Evolutionary conservation across 192 early-diverging fungal genomes (phyloP), one percentile per base, ranked within the genome.

Genomic region (Kickxella alabastrina): DNA sequence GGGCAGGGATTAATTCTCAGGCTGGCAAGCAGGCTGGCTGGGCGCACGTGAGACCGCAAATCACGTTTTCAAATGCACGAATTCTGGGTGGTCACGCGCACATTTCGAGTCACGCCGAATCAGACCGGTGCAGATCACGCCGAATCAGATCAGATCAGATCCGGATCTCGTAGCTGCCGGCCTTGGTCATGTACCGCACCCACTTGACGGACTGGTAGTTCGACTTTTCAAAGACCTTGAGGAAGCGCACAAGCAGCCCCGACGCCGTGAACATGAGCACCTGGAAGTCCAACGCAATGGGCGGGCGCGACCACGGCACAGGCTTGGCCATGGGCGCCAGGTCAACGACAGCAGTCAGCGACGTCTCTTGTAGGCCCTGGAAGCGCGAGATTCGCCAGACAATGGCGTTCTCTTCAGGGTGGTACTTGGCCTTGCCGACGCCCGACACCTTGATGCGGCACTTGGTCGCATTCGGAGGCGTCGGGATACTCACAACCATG

Each of bases 171-270:
- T 77, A 70, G 54, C 67, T 70, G 29, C 67, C 66, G 5, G 95
- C 93, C 57, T 95, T 92, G 34, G 96, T 95, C 89, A 95, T 90
- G 72, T 98, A 98, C 32, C 96, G 82, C 10, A 98, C 96, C 96
- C 96, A 98, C 78, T 98, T 98, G 38, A 98, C 92, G 65, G 88
- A 89, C 57, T 92, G 85, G 67, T 98, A 98, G 63, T 90, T 89
- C 39, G 87, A 85, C 77, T 92, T 93, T 55, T 98, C 96, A 81
- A 95, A 97, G 22, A 98, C 88, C 82, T 98, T 98, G 56, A 98
- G 73, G 81, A 95, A 98, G 47, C 92, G 81, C 23, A 98, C 96
- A 63, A 97, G 82, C 50, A 98, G 63, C 7, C 96, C 96, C 12
- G 92, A 95, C 22, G 94, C 89, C 10, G 96, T 97, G 61, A 97